Conservation (phyloP, 495 filamentous ascomycete species). For the Parathielavia appendiculata region DNA sequence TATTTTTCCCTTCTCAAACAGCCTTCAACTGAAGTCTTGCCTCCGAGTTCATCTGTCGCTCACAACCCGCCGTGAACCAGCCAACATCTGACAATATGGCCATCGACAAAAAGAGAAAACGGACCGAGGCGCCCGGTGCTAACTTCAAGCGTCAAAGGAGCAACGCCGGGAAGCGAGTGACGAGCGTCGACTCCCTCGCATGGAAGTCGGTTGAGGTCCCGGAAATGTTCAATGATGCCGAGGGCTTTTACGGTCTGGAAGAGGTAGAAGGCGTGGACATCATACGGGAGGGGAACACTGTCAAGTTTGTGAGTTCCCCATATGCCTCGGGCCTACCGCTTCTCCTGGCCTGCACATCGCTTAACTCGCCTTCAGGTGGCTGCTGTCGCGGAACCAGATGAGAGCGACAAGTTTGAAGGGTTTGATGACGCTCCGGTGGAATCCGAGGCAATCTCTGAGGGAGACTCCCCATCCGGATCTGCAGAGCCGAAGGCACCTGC, state of each 20-base stretch:
- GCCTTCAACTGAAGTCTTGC: background rate
- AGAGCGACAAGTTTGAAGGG: slow-evolving; percentile 49
- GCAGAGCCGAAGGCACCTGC: background rate
- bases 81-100: slow-evolving; percentile 27
- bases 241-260: slow-evolving; percentile 89
- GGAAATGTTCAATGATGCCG: slow-evolving; percentile 84
- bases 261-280: slow-evolving; percentile 89
- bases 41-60: background rate
- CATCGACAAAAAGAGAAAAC: slow-evolving; percentile 44
- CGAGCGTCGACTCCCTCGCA: slow-evolving; percentile 59
- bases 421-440: slow-evolving; percentile 43
- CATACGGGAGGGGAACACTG: slow-evolving; percentile 49
- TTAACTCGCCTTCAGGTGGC: slow-evolving; percentile 19
- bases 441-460: slow-evolving; percentile 8
- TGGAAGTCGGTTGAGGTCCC: slow-evolving; percentile 83
- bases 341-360: background rate
- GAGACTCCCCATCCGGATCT: slow-evolving; percentile 5
- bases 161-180: slow-evolving; percentile 29
- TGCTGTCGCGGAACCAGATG: slow-evolving; percentile 20
- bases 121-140: slow-evolving; percentile 27
- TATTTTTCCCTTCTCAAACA: slow-evolving; percentile 7
- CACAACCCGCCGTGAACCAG: background rate
- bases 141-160: slow-evolving; percentile 48
- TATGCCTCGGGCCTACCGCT: background rate
- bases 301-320: slow-evolving; percentile 48